Evolutionary conservation across 495 filamentous ascomycete genomes (phyloP).

Genomic region (Neurospora sp.): DNA sequence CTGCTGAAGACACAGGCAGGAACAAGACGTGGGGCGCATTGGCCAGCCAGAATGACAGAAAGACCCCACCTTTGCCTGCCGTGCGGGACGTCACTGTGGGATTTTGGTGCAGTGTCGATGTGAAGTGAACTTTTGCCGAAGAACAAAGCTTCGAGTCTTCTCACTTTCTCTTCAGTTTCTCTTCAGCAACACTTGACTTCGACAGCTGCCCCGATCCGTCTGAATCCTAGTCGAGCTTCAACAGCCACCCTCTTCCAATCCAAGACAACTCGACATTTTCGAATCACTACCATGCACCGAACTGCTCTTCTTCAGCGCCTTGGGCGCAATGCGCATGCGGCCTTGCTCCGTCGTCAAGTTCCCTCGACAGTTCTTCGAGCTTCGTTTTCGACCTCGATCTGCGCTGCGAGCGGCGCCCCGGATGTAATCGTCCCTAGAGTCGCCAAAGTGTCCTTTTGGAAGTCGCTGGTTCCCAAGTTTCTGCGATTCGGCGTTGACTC

Average conservation of each 20-base stretch:
- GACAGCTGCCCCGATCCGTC: background rate
- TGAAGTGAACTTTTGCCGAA: background rate
- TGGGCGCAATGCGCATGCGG: background rate
- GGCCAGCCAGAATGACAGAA: background rate
- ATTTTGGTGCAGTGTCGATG: background rate
- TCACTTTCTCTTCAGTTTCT: background rate
- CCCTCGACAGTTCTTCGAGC: background rate
- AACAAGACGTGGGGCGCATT: background rate
- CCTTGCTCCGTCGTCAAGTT: background rate
- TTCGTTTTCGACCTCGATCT: background rate
- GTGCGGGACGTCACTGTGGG: background rate
- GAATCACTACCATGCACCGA: background rate
- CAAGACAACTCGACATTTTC: background rate
- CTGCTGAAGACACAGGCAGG: background rate
- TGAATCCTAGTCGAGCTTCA: background rate
- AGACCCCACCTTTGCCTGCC: background rate
- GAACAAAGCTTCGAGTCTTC: background rate
- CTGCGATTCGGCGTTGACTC: slow-evolving; percentile 14
- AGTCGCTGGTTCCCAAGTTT: slow-evolving; percentile 49
- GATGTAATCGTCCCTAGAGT: slow-evolving; percentile 40
- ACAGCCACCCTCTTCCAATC: background rate
- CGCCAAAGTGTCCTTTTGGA: slow-evolving; percentile 60
- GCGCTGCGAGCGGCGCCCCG: slow-evolving; percentile 2
- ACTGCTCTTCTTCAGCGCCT: background rate
- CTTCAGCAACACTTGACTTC: background rate